phyloP scores from a whole-genome alignment of 176 grass and related monocot species.

The Tillandsia fasciculata region DNA sequence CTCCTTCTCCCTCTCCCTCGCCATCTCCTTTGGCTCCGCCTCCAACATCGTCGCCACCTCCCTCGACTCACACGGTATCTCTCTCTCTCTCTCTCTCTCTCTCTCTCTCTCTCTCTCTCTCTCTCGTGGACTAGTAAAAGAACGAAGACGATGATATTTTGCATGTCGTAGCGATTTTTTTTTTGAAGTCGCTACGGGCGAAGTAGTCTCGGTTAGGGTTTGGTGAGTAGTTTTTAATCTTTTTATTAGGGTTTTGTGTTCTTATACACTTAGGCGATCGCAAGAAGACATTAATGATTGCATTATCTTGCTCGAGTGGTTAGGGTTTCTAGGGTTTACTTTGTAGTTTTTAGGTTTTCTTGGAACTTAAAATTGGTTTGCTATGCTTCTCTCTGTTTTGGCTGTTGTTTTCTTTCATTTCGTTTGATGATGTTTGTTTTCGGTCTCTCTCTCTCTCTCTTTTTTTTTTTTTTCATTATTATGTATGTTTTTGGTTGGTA shows the following conservation, averaged over 20 bases:
- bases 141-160: neutral
- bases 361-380: constrained; percentile 1
- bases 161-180: neutral
- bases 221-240: too few relatives aligned
- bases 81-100: neutral
- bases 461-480: neutral
- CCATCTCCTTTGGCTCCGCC: constrained; percentile 44
- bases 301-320: neutral
- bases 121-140: too few relatives aligned
- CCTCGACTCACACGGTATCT: constrained; percentile 33
- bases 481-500: neutral
- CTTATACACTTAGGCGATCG: too few relatives aligned
- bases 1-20: constrained; percentile 48
- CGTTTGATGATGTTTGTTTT: neutral
- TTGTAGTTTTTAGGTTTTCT: neutral
- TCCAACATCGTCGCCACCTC: constrained; percentile 48
- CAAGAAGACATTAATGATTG: neutral
- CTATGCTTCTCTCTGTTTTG: too few relatives aligned
- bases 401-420: too few relatives aligned
- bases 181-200: neutral
- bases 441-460: neutral
- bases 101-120: neutral
- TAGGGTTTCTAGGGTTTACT: neutral
- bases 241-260: too few relatives aligned
- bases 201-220: too few relatives aligned